phyloP scores from a whole-genome alignment of 192 early-diverging fungal species.

The Pecoramyces ruminantium region DNA sequence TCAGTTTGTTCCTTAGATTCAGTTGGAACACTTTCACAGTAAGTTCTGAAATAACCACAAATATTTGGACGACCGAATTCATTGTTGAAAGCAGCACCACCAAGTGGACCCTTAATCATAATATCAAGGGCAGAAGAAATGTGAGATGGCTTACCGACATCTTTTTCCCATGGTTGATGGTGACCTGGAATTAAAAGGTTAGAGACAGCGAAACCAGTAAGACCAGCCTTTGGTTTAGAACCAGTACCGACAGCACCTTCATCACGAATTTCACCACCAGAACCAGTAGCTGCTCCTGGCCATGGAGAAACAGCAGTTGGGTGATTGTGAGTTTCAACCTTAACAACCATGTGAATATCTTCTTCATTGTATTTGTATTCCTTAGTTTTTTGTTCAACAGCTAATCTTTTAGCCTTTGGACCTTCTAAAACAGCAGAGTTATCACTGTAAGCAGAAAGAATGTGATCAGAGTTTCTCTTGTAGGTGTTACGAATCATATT shows the following conservation, averaged over 20 bases:
- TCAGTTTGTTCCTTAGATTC: slow-evolving; percentile 31
- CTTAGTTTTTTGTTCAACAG: slow-evolving; percentile 17
- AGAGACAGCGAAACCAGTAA: slow-evolving; percentile 89
- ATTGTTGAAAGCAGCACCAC: slow-evolving; percentile 97
- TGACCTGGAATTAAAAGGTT: slow-evolving; percentile 83
- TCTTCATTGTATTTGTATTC: slow-evolving; percentile 48
- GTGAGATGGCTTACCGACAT: slow-evolving; percentile 72
- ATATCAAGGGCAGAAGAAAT: slow-evolving; percentile 87
- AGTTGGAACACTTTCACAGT: slow-evolving; percentile 24
- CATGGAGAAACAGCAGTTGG: slow-evolving; percentile 97
- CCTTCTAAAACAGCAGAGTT: slow-evolving; percentile 93
- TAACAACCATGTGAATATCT: slow-evolving; percentile 74
- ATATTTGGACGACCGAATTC: slow-evolving; percentile 95
- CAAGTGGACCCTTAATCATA: slow-evolving; percentile 94
- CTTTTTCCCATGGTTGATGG: slow-evolving; percentile 84
- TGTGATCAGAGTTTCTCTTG: slow-evolving; percentile 55
- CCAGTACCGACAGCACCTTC: slow-evolving; percentile 95
- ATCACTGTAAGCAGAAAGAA: slow-evolving; percentile 92
- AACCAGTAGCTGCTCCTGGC: slow-evolving; percentile 94
- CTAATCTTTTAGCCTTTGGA: slow-evolving; percentile 38
- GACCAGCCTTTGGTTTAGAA: slow-evolving; percentile 86
- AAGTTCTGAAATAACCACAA: slow-evolving; percentile 94
- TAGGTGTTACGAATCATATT: slow-evolving; percentile 94
- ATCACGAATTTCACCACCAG: slow-evolving; percentile 99
- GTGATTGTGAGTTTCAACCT: slow-evolving; percentile 99